Base-by-base conservation (phyloP, 768 basidiomycete species). In the Agaricus blazei region DNA sequence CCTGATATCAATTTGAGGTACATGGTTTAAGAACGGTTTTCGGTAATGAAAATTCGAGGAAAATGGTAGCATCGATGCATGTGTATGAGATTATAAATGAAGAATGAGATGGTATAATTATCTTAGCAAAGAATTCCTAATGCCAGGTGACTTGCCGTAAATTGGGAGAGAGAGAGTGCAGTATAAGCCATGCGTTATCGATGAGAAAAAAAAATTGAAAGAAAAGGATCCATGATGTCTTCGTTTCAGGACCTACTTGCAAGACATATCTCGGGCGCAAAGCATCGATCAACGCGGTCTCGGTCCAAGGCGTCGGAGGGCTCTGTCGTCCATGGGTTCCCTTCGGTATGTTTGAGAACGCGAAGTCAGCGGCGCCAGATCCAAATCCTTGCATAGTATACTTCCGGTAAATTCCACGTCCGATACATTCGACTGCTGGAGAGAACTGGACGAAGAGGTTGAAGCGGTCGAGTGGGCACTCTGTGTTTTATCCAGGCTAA, bases 311-410 rank as follows among this genome's bases (percentile, higher is more conserved):
- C 78, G 65, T 38, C 85, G 74, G 62, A 89, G 64, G 38, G 79
- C 76, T 57, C 75, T 76, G 60, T 88, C 87, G 65, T 89, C 87
- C 28, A 74, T 61, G 26, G 81, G 82, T 53, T 84, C 75, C 54
- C 87, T 77, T 48, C 77, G 73, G 53, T 84, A 87, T 6, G 80
- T 77, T 59, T 81, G 80, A 42, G 65, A 70, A 23, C 83, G 76
- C 44, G 73, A 70, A 51, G 78, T 71, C 48, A 89, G 72, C 12
- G 87, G 85, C 6, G 81, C 83, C 14, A 88, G 75, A 56, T 75
- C 76, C 6, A 71, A 66, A 37, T 66, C 58, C 14, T 61, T 66
- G 4, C 65, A 67, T 51, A 65, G 52, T 24, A 63, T 48, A 23
- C 29, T 7, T 34, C 34, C 46, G 28, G 28, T 57, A 11, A 44